A percentile compares a stretch with the other conserved stretches of the same genome.
phyloP scores from a whole-genome alignment of 2,329 filamentous ascomycete species.

The Fusarium pininemorale region DNA sequence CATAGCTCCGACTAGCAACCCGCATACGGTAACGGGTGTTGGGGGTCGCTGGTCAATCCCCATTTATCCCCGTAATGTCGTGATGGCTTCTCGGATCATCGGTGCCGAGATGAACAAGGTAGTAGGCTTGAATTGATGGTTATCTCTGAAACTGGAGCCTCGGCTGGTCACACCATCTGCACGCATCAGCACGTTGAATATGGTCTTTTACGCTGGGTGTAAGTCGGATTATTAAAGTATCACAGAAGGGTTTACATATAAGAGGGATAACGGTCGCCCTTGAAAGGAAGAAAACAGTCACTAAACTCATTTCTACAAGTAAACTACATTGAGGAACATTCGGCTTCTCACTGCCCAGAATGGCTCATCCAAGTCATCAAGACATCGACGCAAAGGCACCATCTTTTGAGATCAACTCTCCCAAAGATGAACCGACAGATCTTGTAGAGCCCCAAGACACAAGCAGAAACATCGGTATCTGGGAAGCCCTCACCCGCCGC shows the following conservation, averaged over 20 bases:
- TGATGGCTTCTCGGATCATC: background rate
- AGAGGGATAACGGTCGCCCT: background rate
- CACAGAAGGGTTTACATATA: background rate
- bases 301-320: background rate
- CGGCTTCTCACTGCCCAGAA: background rate
- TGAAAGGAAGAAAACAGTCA: rapidly evolving
- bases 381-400: background rate
- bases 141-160: background rate
- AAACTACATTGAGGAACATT: rapidly evolving
- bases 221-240: background rate
- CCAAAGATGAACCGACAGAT: background rate
- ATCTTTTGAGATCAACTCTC: background rate
- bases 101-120: background rate
- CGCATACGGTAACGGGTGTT: background rate
- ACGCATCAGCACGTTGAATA: background rate
- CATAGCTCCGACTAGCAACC: background rate
- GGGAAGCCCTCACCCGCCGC: background rate
- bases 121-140: background rate
- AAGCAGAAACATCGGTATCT: background rate
- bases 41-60: background rate
- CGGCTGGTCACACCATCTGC: background rate
- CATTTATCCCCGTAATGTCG: slow-evolving; percentile 1
- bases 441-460: background rate
- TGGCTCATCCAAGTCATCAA: background rate
- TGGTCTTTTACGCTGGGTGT: background rate